A percentile compares a stretch with the other conserved stretches of the same genome.
These are phyloP conservation scores for Mycena filopes DNA, from an alignment of 768 basidiomycete genomes.

Conservation along the genomic window DNA sequence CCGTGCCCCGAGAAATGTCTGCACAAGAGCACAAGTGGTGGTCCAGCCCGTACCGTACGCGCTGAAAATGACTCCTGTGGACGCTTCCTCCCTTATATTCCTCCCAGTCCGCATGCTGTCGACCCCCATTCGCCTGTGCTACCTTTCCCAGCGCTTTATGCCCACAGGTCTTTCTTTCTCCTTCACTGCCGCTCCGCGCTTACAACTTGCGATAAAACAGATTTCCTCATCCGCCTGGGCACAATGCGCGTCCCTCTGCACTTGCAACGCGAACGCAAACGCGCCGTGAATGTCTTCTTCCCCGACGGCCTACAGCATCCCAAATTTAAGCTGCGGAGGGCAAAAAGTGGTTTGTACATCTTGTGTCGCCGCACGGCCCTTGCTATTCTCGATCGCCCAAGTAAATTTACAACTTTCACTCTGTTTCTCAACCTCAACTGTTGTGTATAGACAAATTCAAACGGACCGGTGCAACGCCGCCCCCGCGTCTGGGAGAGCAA, in stretches of 20 bases:
- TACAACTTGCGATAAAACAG: slow-evolving; percentile 1
- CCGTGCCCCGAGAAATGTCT: slow-evolving; percentile 67
- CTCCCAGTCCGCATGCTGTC: slow-evolving; percentile 76
- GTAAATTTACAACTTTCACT: background rate
- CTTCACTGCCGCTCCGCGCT: background rate
- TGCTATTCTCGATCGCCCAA: slow-evolving; percentile 37
- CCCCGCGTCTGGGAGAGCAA: slow-evolving; percentile 62
- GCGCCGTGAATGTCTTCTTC: slow-evolving; percentile 37
- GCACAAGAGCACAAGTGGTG: slow-evolving; percentile 71
- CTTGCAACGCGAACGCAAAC: slow-evolving; percentile 22
- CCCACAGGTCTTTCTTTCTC: slow-evolving; percentile 61
- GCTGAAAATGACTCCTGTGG: slow-evolving; percentile 18
- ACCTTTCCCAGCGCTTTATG: slow-evolving; percentile 57
- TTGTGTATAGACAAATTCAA: slow-evolving; percentile 39
- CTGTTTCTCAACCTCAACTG: background rate
- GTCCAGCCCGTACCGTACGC: slow-evolving; percentile 81
- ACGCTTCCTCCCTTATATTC: slow-evolving; percentile 10
- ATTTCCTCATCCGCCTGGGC: slow-evolving; percentile 14
- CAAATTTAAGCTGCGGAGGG: slow-evolving; percentile 60
- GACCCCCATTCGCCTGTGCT: slow-evolving; percentile 69
- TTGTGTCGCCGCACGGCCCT: slow-evolving; percentile 68
- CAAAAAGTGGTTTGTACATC: slow-evolving; percentile 62
- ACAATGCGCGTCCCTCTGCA: slow-evolving; percentile 8
- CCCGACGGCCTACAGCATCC: slow-evolving; percentile 76
- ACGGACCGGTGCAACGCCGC: slow-evolving; percentile 44